Conservation (phyloP, 805 yeast species). For the Starmerella geochares region DNA sequence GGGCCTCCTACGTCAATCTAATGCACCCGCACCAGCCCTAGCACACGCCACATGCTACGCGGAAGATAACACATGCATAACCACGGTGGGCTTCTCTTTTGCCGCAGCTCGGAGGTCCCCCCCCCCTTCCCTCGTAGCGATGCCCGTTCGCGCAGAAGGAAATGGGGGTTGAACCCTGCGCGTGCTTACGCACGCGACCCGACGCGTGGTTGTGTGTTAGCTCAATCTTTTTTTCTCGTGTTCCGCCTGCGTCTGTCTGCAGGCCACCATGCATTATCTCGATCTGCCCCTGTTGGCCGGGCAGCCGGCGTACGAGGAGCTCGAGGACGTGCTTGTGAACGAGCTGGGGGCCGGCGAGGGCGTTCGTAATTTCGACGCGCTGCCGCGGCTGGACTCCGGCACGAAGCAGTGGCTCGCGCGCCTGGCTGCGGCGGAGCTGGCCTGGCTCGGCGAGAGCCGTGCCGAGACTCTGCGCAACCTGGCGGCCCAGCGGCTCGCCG, state of each 20-base stretch:
- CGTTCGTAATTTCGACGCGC: conserved; percentile 18
- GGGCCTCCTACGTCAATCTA: background rate
- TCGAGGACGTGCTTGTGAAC: conserved; percentile 16
- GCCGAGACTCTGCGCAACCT: conserved; percentile 38
- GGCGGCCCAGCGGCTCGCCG: conserved; percentile 61
- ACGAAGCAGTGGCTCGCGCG: conserved; percentile 31
- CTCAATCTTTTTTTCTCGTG: no score
- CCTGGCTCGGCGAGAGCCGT: conserved; percentile 37
- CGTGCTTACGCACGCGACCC: background rate
- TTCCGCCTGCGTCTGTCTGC: no score
- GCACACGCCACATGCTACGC: conserved; percentile 4
- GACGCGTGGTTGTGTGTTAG: conserved; percentile 17
- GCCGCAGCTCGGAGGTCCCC: no score
- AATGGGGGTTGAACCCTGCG: no score
- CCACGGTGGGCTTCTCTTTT: background rate
- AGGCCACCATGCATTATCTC: conserved; percentile 22
- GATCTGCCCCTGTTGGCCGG: conserved; percentile 28
- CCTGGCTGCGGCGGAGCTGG: conserved; percentile 31
- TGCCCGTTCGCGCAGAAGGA: background rate
- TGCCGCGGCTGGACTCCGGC: conserved; percentile 21
- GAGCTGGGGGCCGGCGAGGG: conserved; percentile 11
- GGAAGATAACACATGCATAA: conserved; percentile 3
- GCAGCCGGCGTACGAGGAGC: conserved; percentile 20
- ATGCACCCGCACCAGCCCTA: background rate
- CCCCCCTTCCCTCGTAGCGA: no score